Evolutionary conservation across 345 rosid genomes (phyloP), one percentile per base, ranked within the genome.

Genomic region (Schrenkiella parvula): DNA sequence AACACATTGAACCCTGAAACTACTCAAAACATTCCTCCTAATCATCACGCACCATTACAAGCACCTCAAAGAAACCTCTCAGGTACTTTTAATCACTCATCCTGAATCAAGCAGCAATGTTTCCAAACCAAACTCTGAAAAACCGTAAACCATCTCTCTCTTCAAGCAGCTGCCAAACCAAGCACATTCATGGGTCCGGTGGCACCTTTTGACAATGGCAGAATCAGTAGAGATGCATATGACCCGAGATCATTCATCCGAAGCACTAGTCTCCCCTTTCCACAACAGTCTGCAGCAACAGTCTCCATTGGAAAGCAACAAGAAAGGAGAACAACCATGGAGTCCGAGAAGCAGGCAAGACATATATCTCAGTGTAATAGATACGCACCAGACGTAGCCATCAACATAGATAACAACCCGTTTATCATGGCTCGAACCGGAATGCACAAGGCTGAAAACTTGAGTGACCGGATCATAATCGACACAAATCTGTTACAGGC

Each of bases 321-420:
- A 79, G 93, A 84, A 51, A 71, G 69, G 52, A 77, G 73, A 66
- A 67, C 77, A 18, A 43, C 80, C 6, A 63, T 78, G 59, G 93
- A 86, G 48, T 52, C 81, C n/a, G 86, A 81, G 66, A 79, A 79
- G 77, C 95, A 87, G 66, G 64, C 72, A 44, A 88, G 87, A 69
- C 92, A 85, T 48, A 80, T 56, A 31, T 80, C 83, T 25, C 93
- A 85, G 63, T 81, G 80, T 52, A 82, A 89, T 56, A 87, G 86
- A 84, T 75, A 77, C 29, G 80, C 79, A 7, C 86, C 90, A 28
- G 98, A 93, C 5, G 81, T 90, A 28, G 88, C 92, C 38, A 86
- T 93, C 80, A 80, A 87, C 68, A 93, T 90, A 2, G 93, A 93
- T 68, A 66, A 81, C 70, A 88, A 90, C 80, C 96, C 96, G 0